These are phyloP conservation scores for Dioscorea alata DNA, from an alignment of 106 monocot species.

Conservation along the genomic window DNA sequence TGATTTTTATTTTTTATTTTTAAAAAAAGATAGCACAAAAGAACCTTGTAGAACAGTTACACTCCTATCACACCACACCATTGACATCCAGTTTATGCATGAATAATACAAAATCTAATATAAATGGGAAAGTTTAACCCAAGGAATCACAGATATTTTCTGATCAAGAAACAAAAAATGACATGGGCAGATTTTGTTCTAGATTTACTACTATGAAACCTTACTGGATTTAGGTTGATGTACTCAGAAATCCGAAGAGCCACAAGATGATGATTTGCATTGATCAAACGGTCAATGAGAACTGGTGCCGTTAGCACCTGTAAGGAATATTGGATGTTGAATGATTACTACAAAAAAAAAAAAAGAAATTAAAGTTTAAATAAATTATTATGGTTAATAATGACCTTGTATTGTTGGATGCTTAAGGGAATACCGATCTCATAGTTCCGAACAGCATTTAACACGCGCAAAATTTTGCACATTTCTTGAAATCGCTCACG, in stretches of 20 bases:
- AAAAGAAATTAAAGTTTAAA: conserved; percentile 11
- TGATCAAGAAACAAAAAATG: no score
- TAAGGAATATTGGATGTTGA: conserved; percentile 13
- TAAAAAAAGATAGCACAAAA: no score
- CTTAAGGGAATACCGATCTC: conserved; percentile 93
- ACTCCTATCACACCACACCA: no score
- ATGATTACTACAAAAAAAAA: conserved; percentile 2
- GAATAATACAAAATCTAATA: no score
- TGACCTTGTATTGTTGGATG: conserved; percentile 93
- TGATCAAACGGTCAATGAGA: conserved; percentile 80
- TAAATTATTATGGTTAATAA: conserved; percentile 2
- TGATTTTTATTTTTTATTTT: no score
- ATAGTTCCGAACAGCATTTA: conserved; percentile 87
- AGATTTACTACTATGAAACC: not conserved
- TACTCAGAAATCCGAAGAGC: conserved; percentile 90
- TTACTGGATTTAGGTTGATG: conserved; percentile 75
- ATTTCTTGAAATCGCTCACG: conserved; percentile 92
- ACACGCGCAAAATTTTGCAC: conserved; percentile 83
- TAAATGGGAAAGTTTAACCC: no score
- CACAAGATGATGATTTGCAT: conserved; percentile 74
- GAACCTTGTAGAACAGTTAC: no score
- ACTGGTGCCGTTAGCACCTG: conserved; percentile 93
- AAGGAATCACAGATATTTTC: no score
- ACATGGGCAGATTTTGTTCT: no score
- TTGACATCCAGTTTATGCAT: no score